Base-by-base conservation (phyloP, 352 stramenopile species). In the Phytophthora megakarya region DNA sequence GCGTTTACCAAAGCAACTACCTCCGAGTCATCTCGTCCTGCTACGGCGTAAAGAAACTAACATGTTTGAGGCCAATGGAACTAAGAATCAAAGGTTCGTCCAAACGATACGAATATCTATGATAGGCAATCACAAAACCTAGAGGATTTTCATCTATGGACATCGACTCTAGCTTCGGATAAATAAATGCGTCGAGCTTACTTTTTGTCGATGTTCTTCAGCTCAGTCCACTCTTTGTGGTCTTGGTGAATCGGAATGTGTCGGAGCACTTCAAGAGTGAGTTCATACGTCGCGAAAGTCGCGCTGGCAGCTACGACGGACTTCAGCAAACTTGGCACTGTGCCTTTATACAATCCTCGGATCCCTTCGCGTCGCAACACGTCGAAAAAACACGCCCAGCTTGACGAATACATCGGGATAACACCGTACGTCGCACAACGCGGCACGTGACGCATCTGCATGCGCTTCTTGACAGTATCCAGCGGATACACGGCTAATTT, bases 401-500 rank as follows among this genome's bases (percentile, higher is more conserved):
- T 82, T 9, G 75, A 86, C 19, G 56, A 54, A 51, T 96, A 96
- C 61, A 75, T 62, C 6, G 84, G 81, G 44, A 92, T 90, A 22
- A 80, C 64, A 28, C 86, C 86, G 57, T 93, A 95, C 5, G 67
- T 75, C 44, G 57, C 58, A 32, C 67, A 80, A 11, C 87, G 83
- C 35, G 73, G 74, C 11, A 96, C 70, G 30, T 88, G 72, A n/a
- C 86, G 84, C 75, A 96, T 87, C 60, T 98, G 95, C 75, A 98
- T 92, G 43, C 93, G 85, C 73, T 98, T 98, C 79, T 98, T 98
- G n/a, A 98, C 67, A 13, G 95, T 98, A 78, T 98, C 95, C 10
- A 98, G 63, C 3, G 95, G 95, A 76, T 98, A 98, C 18, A 98
- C 92, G 0, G 88, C 68, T 19, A 98, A 75, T 70, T 98, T 98